Evolutionary conservation across 768 basidiomycete species (phyloP).

Genomic region (Lactifluus subvellereus): DNA sequence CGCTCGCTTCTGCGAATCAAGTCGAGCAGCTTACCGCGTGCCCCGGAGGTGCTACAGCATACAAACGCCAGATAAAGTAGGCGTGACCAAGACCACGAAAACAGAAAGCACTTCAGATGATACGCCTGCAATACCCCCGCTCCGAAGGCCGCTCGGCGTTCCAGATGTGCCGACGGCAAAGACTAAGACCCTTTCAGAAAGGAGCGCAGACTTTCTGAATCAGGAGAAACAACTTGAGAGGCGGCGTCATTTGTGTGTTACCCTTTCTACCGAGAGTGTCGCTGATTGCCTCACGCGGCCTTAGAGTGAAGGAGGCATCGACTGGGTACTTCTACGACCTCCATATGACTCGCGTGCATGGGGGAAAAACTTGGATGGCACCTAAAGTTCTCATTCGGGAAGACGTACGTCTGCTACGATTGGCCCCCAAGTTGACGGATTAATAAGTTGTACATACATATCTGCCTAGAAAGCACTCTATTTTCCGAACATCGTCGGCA

Average conservation of each 20-base stretch:
- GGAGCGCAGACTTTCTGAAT: constrained; percentile 65
- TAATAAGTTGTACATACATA: neutral
- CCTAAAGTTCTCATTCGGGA: constrained; percentile 84
- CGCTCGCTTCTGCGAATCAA: neutral
- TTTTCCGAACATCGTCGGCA: constrained; percentile 82
- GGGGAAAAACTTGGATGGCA: constrained; percentile 94
- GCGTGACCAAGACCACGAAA: neutral
- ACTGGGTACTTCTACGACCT: constrained; percentile 89
- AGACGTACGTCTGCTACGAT: constrained; percentile 53
- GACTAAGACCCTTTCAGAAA: constrained; percentile 39
- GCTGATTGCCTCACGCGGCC: neutral
- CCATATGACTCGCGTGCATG: constrained; percentile 71
- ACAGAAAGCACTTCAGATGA: constrained; percentile 3
- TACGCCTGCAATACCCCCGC: constrained; percentile 27
- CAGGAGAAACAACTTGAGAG: constrained; percentile 65
- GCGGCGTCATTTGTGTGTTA: constrained; percentile 50
- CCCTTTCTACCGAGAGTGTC: constrained; percentile 40
- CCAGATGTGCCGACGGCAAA: constrained; percentile 48
- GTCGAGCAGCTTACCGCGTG: neutral
- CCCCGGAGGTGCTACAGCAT: constrained; percentile 5
- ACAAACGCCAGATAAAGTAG: neutral
- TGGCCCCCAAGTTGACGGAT: neutral
- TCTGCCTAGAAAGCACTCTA: constrained; percentile 75
- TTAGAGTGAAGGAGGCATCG: constrained; percentile 54
- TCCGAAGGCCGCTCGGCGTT: constrained; percentile 74